Evolutionary conservation across 805 yeast genomes (phyloP).

Genomic region (Starmera caribaea): DNA sequence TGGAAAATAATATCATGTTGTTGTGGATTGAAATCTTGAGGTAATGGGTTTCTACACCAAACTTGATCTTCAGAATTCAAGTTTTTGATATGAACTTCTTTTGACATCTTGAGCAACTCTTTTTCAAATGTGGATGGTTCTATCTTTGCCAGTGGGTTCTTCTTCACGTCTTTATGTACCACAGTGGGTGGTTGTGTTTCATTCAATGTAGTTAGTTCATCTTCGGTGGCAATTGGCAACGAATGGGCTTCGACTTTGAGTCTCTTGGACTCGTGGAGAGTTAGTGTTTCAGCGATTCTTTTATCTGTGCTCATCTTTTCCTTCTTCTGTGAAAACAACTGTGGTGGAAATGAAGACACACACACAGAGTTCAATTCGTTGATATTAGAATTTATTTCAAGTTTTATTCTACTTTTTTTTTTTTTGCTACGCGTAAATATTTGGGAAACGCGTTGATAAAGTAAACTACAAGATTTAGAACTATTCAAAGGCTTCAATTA

Average conservation of each 20-base stretch:
- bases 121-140: slow-evolving; percentile 43
- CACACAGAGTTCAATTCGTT: too few relatives aligned
- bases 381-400: too few relatives aligned
- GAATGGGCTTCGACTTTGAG: slow-evolving; percentile 18
- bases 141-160: slow-evolving; percentile 17
- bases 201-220: slow-evolving; percentile 8
- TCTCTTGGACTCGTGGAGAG: neutral
- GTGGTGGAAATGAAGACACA: too few relatives aligned
- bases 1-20: slow-evolving; percentile 61
- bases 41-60: slow-evolving; percentile 53
- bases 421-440: too few relatives aligned
- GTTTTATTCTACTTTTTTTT: too few relatives aligned
- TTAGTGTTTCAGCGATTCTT: neutral
- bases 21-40: slow-evolving; percentile 37
- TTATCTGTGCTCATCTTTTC: neutral
- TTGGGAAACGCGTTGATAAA: too few relatives aligned
- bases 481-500: too few relatives aligned
- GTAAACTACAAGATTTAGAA: too few relatives aligned
- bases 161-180: slow-evolving; percentile 19
- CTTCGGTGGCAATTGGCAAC: slow-evolving; percentile 9
- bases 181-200: slow-evolving; percentile 6
- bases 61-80: slow-evolving; percentile 20
- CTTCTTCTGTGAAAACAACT: too few relatives aligned
- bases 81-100: slow-evolving; percentile 19
- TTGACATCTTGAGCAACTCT: slow-evolving; percentile 37